These are phyloP conservation scores for Zygosaccharomyces kombuchaensis DNA, from an alignment of 805 yeast genomes.

Conservation along the genomic window DNA sequence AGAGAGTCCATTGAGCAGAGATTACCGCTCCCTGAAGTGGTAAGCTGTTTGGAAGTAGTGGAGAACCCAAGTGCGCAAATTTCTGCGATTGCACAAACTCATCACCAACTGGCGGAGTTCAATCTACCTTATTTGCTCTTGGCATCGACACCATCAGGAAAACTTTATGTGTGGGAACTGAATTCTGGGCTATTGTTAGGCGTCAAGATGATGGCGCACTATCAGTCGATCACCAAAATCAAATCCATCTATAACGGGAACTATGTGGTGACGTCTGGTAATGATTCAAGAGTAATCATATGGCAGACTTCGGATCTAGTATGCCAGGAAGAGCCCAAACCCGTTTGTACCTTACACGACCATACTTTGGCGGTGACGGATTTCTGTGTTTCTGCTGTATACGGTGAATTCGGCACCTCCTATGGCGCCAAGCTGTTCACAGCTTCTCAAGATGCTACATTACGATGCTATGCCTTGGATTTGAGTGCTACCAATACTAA, in stretches of 20 bases:
- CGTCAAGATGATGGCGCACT: conserved; percentile 73
- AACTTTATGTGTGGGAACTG: conserved; percentile 80
- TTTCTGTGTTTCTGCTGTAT: conserved; percentile 43
- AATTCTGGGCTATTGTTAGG: conserved; percentile 67
- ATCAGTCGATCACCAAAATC: conserved; percentile 64
- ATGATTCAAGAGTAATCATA: conserved; percentile 71
- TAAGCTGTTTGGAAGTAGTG: conserved; percentile 44
- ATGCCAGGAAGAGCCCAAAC: conserved; percentile 44
- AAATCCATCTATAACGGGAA: conserved; percentile 59
- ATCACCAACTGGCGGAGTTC: conserved; percentile 37
- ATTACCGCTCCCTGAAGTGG: conserved; percentile 78
- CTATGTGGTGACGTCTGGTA: conserved; percentile 68
- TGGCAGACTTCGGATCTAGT: conserved; percentile 67
- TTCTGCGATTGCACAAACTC: conserved; percentile 17
- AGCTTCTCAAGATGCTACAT: conserved; percentile 67
- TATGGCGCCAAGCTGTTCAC: conserved; percentile 63
- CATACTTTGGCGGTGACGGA: conserved; percentile 46
- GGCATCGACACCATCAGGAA: conserved; percentile 57
- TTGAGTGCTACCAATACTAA: conserved; percentile 6
- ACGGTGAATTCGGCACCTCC: conserved; percentile 31
- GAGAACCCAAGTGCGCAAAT: conserved; percentile 19
- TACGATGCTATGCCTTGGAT: conserved; percentile 61
- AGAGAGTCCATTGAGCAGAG: conserved; percentile 63
- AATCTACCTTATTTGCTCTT: conserved; percentile 65
- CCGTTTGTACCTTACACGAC: conserved; percentile 55